phyloP scores from a whole-genome alignment of 2,329 filamentous ascomycete species.

The Chrysosphaeria jannelii region DNA sequence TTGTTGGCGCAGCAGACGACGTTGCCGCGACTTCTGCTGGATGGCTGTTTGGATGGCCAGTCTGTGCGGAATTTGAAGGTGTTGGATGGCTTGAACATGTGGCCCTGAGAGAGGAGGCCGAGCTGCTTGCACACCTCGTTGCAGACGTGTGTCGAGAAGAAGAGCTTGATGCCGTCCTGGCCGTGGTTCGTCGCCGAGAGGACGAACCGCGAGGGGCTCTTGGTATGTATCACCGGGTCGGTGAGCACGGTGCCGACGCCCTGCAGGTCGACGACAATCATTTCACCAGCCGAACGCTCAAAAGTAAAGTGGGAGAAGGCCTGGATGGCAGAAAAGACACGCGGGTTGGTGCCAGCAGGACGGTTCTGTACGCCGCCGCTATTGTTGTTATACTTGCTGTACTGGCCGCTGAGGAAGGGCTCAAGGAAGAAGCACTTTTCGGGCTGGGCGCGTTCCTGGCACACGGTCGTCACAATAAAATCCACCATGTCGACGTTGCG shows the following conservation, averaged over 20 bases:
- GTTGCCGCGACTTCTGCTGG: background rate
- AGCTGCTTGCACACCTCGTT: constrained; percentile 9
- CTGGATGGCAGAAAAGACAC: constrained; percentile 8
- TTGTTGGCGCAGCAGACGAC: constrained; percentile 12
- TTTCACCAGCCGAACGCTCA: constrained; percentile 10
- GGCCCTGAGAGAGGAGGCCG: constrained; percentile 6
- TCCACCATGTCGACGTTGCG: constrained; percentile 7
- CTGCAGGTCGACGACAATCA: constrained; percentile 11
- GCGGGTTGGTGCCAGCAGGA: constrained; percentile 6
- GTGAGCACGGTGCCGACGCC: constrained; percentile 9
- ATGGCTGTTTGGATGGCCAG: constrained; percentile 10
- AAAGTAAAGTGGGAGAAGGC: constrained; percentile 14
- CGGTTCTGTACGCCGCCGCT: constrained; percentile 6
- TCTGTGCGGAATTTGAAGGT: constrained; percentile 7
- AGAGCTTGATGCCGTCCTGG: constrained; percentile 11
- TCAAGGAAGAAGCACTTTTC: constrained; percentile 8
- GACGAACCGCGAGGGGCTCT: constrained; percentile 8
- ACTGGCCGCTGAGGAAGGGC: constrained; percentile 10
- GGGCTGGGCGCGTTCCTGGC: constrained; percentile 4
- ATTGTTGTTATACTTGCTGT: constrained; percentile 13
- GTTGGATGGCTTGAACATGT: constrained; percentile 5
- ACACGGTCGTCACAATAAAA: constrained; percentile 8
- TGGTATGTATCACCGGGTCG: constrained; percentile 10
- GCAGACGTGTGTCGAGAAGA: constrained; percentile 10
- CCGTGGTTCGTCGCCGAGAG: constrained; percentile 9